Conservation (phyloP, 257 asterid genomes). For the Phtheirospermum japonicum region DNA sequence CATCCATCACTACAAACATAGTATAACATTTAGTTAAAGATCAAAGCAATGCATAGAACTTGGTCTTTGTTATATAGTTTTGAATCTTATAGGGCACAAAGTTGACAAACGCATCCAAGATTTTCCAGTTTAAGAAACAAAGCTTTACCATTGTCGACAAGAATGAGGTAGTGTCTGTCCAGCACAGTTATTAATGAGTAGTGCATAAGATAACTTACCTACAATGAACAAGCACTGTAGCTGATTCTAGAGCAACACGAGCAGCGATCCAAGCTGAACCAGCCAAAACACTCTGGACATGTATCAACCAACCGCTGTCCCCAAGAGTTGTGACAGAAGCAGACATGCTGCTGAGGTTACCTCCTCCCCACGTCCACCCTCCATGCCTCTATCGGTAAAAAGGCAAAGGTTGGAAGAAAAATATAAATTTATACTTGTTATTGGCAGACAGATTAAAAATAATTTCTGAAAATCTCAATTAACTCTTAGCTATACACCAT, state of each 20-base stretch:
- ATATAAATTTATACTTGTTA: constrained; percentile 1
- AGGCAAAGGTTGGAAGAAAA: constrained; percentile 20
- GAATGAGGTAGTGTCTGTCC: background rate
- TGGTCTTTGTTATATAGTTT: constrained; percentile 1
- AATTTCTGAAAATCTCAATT: too few species aligned
- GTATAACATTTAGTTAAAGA: constrained; percentile 25
- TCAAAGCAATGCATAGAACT: constrained; percentile 20
- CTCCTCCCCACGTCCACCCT: constrained; percentile 99
- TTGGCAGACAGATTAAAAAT: constrained; percentile 24
- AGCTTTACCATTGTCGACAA: constrained; percentile 1
- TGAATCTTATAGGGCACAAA: constrained; percentile 14
- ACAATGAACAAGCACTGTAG: constrained; percentile 97
- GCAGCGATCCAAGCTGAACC: constrained; percentile 99
- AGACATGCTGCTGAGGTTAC: constrained; percentile 99
- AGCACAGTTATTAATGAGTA: constrained; percentile 11
- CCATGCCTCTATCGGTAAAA: constrained; percentile 73
- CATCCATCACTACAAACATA: constrained; percentile 85
- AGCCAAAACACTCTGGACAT: constrained; percentile 93
- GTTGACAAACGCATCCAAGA: constrained; percentile 15
- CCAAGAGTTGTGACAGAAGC: constrained; percentile 98
- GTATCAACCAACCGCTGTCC: constrained; percentile 97
- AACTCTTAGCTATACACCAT: too few species aligned
- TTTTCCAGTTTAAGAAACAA: background rate
- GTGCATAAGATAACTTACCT: constrained; percentile 51
- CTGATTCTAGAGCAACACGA: constrained; percentile 92